Evolutionary conservation across 129 eudicot genomes (phyloP).

Genomic region (Calendula officinalis): DNA sequence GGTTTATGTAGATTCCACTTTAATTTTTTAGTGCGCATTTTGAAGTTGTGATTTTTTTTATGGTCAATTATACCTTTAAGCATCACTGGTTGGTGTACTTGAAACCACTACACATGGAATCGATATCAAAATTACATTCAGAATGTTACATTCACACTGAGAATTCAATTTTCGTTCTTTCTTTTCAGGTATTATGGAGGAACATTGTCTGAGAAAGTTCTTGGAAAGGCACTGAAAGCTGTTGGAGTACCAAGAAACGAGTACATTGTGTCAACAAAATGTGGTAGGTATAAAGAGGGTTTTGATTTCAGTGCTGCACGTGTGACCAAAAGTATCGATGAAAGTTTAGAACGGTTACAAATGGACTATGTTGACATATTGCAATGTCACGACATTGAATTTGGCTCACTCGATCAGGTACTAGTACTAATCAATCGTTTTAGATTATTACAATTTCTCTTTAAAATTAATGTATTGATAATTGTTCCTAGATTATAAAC

Average conservation of each 20-base stretch:
- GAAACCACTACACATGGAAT: not conserved
- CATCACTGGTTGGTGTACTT: slow-evolving; percentile 2
- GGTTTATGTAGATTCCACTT: too few species aligned
- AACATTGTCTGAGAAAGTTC: slow-evolving; percentile 77
- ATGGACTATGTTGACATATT: slow-evolving; percentile 90
- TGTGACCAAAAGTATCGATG: slow-evolving; percentile 83
- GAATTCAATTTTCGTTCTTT: not conserved
- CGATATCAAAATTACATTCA: not conserved
- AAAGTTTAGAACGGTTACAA: slow-evolving; percentile 87
- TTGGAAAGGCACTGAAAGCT: slow-evolving; percentile 84
- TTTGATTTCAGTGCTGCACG: slow-evolving; percentile 89
- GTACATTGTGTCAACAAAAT: slow-evolving; percentile 87
- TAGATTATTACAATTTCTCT: not conserved
- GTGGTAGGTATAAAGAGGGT: slow-evolving; percentile 87
- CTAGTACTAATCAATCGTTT: slow-evolving; percentile 32
- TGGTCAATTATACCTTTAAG: not conserved
- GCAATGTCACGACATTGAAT: slow-evolving; percentile 95
- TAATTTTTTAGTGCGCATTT: too few species aligned
- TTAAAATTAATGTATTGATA: not conserved
- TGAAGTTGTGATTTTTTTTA: too few species aligned
- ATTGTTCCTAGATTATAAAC: slow-evolving; percentile 56
- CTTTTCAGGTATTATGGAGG: slow-evolving; percentile 77
- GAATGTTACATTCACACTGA: slow-evolving; percentile 3
- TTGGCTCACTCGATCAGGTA: slow-evolving; percentile 95
- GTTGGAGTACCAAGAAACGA: slow-evolving; percentile 65